Percentiles rank a stretch among this genome's conserved stretches.
phyloP scores from a whole-genome alignment of 352 stramenopile species.

The Phytopythium boreale region DNA sequence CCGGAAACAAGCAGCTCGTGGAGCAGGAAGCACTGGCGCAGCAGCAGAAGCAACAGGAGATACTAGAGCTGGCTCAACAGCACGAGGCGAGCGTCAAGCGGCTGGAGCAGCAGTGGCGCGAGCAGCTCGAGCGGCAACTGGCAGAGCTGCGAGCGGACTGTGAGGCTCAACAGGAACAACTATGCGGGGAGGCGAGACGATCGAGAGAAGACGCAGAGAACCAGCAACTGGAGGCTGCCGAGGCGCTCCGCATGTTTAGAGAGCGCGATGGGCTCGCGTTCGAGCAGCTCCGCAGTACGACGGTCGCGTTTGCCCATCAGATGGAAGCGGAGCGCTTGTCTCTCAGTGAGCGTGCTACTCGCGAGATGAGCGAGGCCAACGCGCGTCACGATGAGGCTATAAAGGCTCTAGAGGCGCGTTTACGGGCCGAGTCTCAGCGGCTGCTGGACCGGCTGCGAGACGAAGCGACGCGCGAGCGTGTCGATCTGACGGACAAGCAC shows the following conservation, averaged over 20 bases:
- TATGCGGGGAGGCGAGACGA: constrained; percentile 17
- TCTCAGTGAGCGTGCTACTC: background rate
- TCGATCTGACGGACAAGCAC: constrained; percentile 9
- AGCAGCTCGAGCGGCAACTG: constrained; percentile 17
- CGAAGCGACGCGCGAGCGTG: background rate
- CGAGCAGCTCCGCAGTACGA: constrained; percentile 27
- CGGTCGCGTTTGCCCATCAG: constrained; percentile 12
- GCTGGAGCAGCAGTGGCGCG: constrained; percentile 17
- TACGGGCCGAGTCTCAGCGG: constrained; percentile 7
- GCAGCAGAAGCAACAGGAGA: constrained; percentile 10
- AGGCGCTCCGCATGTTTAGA: constrained; percentile 14
- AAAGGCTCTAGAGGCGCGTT: constrained; percentile 5
- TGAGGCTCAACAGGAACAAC: constrained; percentile 19
- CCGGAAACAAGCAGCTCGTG: constrained; percentile 19
- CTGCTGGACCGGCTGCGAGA: constrained; percentile 5
- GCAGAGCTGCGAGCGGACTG: constrained; percentile 16
- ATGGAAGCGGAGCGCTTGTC: background rate
- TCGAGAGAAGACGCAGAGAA: background rate
- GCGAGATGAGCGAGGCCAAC: constrained; percentile 1
- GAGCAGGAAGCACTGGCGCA: constrained; percentile 13
- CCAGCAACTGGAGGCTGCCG: constrained; percentile 4
- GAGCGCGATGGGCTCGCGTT: constrained; percentile 22
- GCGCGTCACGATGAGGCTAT: constrained; percentile 14
- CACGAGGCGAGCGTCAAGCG: constrained; percentile 9
- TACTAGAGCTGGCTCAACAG: constrained; percentile 16